Conservation (phyloP, 2,329 filamentous ascomycete genomes). For the Tolypocladium paradoxum region DNA sequence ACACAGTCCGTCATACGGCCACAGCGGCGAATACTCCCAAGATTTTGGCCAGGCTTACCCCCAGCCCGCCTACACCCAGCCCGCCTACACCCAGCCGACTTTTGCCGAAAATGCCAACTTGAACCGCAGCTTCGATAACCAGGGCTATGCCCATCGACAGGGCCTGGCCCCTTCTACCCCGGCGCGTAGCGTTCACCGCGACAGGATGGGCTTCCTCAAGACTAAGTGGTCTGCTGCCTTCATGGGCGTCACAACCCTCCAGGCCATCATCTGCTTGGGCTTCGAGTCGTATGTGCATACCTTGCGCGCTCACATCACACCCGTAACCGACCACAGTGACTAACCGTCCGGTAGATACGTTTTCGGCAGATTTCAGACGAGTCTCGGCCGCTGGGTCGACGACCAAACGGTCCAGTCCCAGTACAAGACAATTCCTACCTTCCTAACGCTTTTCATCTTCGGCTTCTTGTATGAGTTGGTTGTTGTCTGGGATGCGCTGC, state of each 20-base stretch:
- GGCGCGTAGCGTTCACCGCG: constrained; percentile 18
- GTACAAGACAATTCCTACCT: constrained; percentile 75
- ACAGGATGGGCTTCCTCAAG: constrained; percentile 60
- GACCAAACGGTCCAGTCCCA: constrained; percentile 35
- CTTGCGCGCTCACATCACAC: background rate
- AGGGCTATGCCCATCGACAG: constrained; percentile 27
- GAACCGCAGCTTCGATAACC: constrained; percentile 17
- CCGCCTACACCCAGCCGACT: constrained; percentile 13
- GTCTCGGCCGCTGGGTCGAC: constrained; percentile 32
- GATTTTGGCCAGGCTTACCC: constrained; percentile 23
- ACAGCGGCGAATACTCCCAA: constrained; percentile 16
- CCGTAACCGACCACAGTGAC: constrained; percentile 7
- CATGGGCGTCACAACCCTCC: constrained; percentile 59
- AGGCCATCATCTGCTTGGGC: constrained; percentile 69
- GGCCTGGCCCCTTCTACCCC: constrained; percentile 22
- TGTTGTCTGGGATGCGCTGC: constrained; percentile 85
- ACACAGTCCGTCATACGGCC: constrained; percentile 12
- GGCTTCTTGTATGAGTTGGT: constrained; percentile 88
- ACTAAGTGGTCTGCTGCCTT: constrained; percentile 86
- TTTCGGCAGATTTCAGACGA: constrained; percentile 74
- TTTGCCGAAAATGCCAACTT: constrained; percentile 17
- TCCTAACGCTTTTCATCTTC: constrained; percentile 93
- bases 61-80: constrained; percentile 17
- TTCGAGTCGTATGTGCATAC: constrained; percentile 66
- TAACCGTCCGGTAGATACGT: constrained; percentile 53